Evolutionary conservation across 1,284 basidiomycete species (phyloP), one percentile per base, ranked within the genome.

Genomic region (Trametes pubescens): DNA sequence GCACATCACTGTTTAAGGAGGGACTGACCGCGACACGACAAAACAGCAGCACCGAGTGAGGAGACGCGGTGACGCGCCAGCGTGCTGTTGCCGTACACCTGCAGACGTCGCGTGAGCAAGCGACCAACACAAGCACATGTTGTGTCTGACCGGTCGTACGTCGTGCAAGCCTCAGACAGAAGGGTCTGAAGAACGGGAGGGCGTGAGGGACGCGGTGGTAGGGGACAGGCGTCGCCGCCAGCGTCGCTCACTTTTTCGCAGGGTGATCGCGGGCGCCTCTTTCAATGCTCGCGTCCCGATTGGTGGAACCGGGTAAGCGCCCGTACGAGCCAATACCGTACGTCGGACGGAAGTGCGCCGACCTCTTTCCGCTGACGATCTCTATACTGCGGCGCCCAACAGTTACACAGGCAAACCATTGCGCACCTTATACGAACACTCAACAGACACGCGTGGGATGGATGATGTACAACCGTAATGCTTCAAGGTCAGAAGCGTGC

Each of bases 1-100:
- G 46, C 34, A 46, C 37, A 22, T 32, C 13, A 16, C 58, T 54
- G 24, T 22, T n/a, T 14, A 51, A 5, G 24, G n/a, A 16, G 47
- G 40, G 18, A 73, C 84, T 62, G 76, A 88, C 87, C 86, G 85
- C 83, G 82, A 81, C 65, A 61, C 69, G 64, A 67, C 65, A 65
- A 66, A 51, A 62, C 61, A 70, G 64, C 61, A 65, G 65, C 49
- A 58, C 59, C 61, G 47, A 61, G 57, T 62, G 29, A 47, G 61
- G 40, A 56, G 55, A 65, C 64, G 61, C 67, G 48, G 47, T 53
- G 55, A 66, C 64, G 64, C 65, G 67, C 67, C 67, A 69, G 62
- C 67, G 67, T 69, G 59, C 64, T 59, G 51, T 51, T 57, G 51
- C 46, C 56, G 61, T 59, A 58, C 57, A 53, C 60, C 62, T 57